Conservation (phyloP, 192 early-diverging fungal genomes). For the Obelidium mucronatum region DNA sequence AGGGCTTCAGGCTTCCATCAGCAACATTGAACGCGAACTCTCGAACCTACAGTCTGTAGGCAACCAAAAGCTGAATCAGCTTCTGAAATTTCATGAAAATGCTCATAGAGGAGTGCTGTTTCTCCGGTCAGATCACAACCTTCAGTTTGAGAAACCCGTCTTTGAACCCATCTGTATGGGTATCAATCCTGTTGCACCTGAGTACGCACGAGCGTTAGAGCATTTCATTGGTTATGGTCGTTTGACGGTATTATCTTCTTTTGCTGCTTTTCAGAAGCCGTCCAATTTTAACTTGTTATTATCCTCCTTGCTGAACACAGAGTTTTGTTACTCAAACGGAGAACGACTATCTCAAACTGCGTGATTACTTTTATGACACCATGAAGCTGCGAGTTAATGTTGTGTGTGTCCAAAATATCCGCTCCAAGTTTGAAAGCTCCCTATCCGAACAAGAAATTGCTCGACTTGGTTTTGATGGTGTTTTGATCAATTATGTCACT, state of each 20-base stretch:
- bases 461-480: constrained; percentile 76
- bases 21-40: constrained; percentile 44
- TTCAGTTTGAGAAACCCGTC: constrained; percentile 72
- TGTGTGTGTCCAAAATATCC: constrained; percentile 18
- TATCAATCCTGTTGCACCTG: constrained; percentile 70
- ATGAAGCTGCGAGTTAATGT: constrained; percentile 57
- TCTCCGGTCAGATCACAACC: constrained; percentile 67
- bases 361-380: constrained; percentile 68
- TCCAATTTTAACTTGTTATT: background rate
- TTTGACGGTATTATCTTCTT: constrained; percentile 56
- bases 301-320: no score
- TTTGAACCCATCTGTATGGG: constrained; percentile 78
- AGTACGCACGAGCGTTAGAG: constrained; percentile 75
- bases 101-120: constrained; percentile 71
- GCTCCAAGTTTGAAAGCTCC: constrained; percentile 7
- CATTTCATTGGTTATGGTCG: constrained; percentile 42
- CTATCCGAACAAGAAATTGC: constrained; percentile 45
- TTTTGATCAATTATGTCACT: constrained; percentile 76
- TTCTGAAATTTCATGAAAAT: constrained; percentile 59
- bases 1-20: background rate
- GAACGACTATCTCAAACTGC: constrained; percentile 79
- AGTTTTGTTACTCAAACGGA: constrained; percentile 81
- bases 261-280: background rate
- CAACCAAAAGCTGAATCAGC: constrained; percentile 61
- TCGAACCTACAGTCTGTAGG: constrained; percentile 47